Percentiles rank a stretch among this genome's conserved stretches.
These are phyloP conservation scores for Cicer cuneatum DNA, from an alignment of 306 rosid species.

Conservation along the genomic window DNA sequence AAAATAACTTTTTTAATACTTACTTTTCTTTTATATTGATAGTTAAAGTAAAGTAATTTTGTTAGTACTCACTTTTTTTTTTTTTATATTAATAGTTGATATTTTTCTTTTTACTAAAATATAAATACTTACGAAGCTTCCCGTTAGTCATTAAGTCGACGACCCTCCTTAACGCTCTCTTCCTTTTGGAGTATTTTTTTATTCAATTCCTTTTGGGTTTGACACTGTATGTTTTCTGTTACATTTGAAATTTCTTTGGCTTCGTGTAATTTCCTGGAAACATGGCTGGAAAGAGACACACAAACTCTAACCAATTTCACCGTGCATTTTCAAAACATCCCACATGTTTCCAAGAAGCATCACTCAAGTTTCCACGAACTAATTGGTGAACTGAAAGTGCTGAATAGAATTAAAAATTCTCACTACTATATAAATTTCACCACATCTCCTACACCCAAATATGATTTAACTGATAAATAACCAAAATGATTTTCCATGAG, in stretches of 20 bases:
- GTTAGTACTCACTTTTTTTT: too few species aligned
- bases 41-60: too few species aligned
- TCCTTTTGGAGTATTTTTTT: too few species aligned
- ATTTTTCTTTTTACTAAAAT: too few species aligned
- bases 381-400: neutral
- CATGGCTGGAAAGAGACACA: neutral
- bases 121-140: too few species aligned
- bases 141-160: too few species aligned
- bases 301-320: neutral
- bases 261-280: neutral
- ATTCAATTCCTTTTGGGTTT: neutral
- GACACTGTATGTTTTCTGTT: neutral
- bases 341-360: slow-evolving; percentile 32
- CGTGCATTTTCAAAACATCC: neutral
- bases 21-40: too few species aligned
- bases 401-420: neutral
- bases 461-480: neutral
- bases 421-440: neutral
- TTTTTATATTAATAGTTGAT: too few species aligned
- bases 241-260: neutral
- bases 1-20: too few species aligned
- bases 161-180: neutral
- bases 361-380: slow-evolving; percentile 24
- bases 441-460: neutral
- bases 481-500: slow-evolving; percentile 34